Evolutionary conservation across 495 filamentous ascomycete genomes (phyloP).

Genomic region (Penicillium herquei): DNA sequence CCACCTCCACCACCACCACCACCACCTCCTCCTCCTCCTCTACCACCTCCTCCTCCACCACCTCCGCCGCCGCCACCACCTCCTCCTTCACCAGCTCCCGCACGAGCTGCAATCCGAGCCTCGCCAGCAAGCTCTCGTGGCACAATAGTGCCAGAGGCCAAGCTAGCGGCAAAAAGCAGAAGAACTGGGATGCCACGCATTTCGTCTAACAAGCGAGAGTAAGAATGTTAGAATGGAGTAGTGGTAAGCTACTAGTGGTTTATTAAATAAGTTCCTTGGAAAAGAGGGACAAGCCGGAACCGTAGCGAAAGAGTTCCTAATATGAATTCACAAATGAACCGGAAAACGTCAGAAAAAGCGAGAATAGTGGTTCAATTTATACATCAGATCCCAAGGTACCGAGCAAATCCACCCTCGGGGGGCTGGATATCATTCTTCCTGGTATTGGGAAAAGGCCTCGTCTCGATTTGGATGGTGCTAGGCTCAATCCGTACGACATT

Average conservation of each 20-base stretch:
- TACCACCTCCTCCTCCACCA: too few species aligned
- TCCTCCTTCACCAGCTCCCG: too few species aligned
- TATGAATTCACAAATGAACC: constrained; percentile 5
- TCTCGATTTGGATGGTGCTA: constrained; percentile 8
- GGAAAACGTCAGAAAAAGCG: neutral
- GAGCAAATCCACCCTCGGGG: neutral
- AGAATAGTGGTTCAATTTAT: constrained; percentile 11
- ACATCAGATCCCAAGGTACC: constrained; percentile 2
- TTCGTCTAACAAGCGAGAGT: constrained; percentile 14
- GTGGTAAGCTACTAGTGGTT: neutral
- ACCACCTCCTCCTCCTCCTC: too few species aligned
- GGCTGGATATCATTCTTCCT: neutral
- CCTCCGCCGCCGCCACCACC: neutral
- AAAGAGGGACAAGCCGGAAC: constrained; percentile 22
- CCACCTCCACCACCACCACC: too few species aligned
- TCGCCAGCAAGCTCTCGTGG: neutral
- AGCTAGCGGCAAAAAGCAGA: constrained; percentile 20
- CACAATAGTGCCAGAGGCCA: constrained; percentile 21
- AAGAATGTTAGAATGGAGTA: constrained; percentile 5
- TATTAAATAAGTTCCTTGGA: neutral
- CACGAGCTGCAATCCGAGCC: neutral
- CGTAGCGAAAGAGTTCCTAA: constrained; percentile 31
- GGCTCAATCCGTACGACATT: constrained; percentile 10
- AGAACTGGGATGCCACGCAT: constrained; percentile 21
- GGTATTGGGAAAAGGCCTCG: neutral